A percentile compares a stretch with the other conserved stretches of the same genome.
These are phyloP conservation scores for Kentomonas sorsogonicus DNA, from an alignment of 208 protist genomes.

Conservation along the genomic window DNA sequence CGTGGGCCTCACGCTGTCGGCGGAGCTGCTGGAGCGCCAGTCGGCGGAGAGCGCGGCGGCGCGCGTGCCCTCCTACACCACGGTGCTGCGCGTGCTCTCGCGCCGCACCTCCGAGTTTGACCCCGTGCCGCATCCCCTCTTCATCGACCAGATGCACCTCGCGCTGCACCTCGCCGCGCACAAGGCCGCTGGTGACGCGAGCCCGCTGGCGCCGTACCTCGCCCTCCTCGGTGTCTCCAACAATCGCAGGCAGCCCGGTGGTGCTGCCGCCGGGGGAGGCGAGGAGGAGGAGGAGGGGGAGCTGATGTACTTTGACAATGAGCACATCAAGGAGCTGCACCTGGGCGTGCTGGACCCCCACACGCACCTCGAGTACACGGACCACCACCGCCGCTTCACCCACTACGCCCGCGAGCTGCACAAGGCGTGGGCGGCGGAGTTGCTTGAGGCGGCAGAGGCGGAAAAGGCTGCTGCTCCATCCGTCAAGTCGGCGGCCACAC, in stretches of 20 bases:
- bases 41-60: conserved; percentile 45
- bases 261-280: background rate
- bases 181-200: conserved; percentile 27
- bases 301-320: conserved; percentile 59
- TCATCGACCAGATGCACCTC: conserved; percentile 62
- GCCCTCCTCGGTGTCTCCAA: conserved; percentile 16
- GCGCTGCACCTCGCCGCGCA: conserved; percentile 56
- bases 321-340: conserved; percentile 50
- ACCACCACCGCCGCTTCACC: conserved; percentile 41
- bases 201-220: conserved; percentile 46
- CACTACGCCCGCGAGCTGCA: conserved; percentile 52
- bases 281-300: too few species aligned
- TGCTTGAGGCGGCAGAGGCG: background rate
- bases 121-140: conserved; percentile 47
- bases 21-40: background rate
- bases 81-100: background rate
- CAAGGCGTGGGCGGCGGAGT: conserved; percentile 21
- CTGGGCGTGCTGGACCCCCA: conserved; percentile 45
- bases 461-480: background rate
- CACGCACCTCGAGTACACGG: conserved; percentile 53
- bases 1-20: background rate
- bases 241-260: background rate
- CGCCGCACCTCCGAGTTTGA: conserved; percentile 35
- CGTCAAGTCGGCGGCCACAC: background rate
- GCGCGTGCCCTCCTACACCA: background rate